These are phyloP conservation scores for Erodium moschatum DNA, from an alignment of 441 rosid species.

Conservation along the genomic window DNA sequence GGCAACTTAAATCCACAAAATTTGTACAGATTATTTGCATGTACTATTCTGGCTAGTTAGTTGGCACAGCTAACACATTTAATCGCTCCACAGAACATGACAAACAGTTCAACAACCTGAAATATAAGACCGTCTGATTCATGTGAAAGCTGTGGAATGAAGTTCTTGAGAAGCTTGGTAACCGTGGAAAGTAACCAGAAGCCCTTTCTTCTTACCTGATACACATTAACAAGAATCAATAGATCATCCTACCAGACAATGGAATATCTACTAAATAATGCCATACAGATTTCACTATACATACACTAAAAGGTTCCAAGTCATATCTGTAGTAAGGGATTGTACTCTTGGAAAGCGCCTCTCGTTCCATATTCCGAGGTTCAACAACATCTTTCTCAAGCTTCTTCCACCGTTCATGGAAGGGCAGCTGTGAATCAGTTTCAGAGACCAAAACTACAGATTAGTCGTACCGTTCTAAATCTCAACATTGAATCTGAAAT, in stretches of 20 bases:
- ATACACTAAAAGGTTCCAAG: slow-evolving; percentile 90
- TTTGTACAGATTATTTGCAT: not conserved
- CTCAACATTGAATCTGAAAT: too few relatives aligned
- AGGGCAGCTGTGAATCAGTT: slow-evolving; percentile 60
- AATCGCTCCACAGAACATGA: not conserved
- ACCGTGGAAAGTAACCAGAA: slow-evolving; percentile 96
- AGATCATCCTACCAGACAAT: not conserved
- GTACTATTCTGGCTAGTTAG: not conserved
- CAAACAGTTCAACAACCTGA: slow-evolving; percentile 49
- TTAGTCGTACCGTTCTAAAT: not conserved
- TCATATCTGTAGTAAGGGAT: slow-evolving; percentile 76
- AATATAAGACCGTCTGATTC: slow-evolving; percentile 96
- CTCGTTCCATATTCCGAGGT: slow-evolving; percentile 82
- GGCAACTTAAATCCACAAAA: not conserved
- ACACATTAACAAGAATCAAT: slow-evolving; percentile 14
- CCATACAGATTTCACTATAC: slow-evolving; percentile 14
- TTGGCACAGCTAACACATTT: not conserved
- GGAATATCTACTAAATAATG: not conserved
- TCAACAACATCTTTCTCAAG: slow-evolving; percentile 88
- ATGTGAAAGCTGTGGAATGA: slow-evolving; percentile 93
- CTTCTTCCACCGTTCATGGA: slow-evolving; percentile 92
- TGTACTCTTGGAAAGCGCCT: slow-evolving; percentile 52
- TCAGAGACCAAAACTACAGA: not conserved
- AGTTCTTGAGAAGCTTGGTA: slow-evolving; percentile 71
- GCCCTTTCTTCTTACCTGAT: slow-evolving; percentile 92